Evolutionary conservation across 2,329 filamentous ascomycete species (phyloP), one percentile per base, ranked within the genome.

Genomic region (Aspergillus arachidicola): DNA sequence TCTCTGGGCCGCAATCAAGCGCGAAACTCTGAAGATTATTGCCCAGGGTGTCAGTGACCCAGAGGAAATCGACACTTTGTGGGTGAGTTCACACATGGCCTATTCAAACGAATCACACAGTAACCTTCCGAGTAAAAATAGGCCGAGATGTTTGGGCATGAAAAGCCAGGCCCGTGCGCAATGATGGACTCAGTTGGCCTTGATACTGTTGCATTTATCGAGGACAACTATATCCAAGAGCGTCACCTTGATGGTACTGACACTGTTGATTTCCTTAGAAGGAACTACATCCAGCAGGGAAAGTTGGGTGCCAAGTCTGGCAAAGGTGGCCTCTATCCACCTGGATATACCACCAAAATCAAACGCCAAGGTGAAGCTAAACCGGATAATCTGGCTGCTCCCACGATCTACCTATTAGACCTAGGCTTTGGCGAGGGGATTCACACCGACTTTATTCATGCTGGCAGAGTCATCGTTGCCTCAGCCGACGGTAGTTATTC

Each of bases 1-100:
- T 0, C 70, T 87, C 0, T 87, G 85, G 84, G 85, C 85, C 0
- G 84, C 85, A 0, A 77, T 87, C n/a, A 86, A 86, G 71, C 77
- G 85, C 2, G 85, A 87, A 65, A 71, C 74, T 0, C 63, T 86
- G 57, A 79, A 71, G 0, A 83, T 86, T 11, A 64, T 87, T 3
- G 76, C 81, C 0, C 84, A 86, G 58, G 84, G 78, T 0, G 83
- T 86, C 0, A 78, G 79, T 0, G 76, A 73, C 0, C 82, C 85
- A 0, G 72, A 79, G n/a, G 80, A 85, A 57, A 80, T 86, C 32
- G 85, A 87, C 61, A 66, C 66, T 0, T 68, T 86, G 6, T 86
- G 82, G 78, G 72, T 32, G 32, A 32, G 32, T 32, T 11, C 3
- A 32, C 32, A n/a, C n/a, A n/a, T n/a, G n/a, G n/a, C n/a, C n/a